phyloP scores from a whole-genome alignment of 306 rosid genomes.

The Trifolium subterraneum region DNA sequence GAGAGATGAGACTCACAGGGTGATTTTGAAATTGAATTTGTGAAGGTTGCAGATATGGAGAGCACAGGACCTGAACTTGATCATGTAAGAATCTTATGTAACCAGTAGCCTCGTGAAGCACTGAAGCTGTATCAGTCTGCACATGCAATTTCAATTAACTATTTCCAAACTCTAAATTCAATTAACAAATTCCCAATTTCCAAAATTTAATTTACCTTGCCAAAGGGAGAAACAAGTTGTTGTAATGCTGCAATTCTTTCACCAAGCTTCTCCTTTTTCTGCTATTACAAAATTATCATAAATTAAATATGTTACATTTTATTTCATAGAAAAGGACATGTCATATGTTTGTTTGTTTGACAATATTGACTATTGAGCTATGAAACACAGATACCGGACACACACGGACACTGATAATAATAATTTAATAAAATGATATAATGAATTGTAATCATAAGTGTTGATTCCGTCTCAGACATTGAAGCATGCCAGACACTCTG shows the following conservation, averaged over 20 bases:
- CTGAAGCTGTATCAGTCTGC: conserved; percentile 97
- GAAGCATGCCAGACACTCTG: no score
- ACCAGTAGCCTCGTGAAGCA: conserved; percentile 93
- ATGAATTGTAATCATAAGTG: no score
- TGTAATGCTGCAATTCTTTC: conserved; percentile 82
- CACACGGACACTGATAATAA: no score
- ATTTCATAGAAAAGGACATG: conserved; percentile 19
- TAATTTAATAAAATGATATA: no score
- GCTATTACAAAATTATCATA: neutral
- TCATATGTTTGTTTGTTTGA: neutral
- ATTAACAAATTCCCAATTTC: neutral
- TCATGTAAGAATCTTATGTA: conserved; percentile 88
- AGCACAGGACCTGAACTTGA: conserved; percentile 87
- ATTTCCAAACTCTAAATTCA: conserved; percentile 25
- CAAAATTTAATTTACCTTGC: conserved; percentile 59
- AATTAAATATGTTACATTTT: neutral
- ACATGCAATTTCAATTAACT: conserved; percentile 40
- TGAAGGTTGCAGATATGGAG: conserved; percentile 72
- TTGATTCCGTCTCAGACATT: no score
- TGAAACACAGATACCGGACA: no score
- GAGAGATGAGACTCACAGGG: conserved; percentile 48
- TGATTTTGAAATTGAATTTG: conserved; percentile 31
- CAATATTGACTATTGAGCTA: no score
- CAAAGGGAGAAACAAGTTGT: conserved; percentile 94
- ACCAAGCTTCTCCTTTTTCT: conserved; percentile 89